These are phyloP conservation scores for Neonectria magnoliae DNA, from an alignment of 2,329 filamentous ascomycete species.

Conservation along the genomic window DNA sequence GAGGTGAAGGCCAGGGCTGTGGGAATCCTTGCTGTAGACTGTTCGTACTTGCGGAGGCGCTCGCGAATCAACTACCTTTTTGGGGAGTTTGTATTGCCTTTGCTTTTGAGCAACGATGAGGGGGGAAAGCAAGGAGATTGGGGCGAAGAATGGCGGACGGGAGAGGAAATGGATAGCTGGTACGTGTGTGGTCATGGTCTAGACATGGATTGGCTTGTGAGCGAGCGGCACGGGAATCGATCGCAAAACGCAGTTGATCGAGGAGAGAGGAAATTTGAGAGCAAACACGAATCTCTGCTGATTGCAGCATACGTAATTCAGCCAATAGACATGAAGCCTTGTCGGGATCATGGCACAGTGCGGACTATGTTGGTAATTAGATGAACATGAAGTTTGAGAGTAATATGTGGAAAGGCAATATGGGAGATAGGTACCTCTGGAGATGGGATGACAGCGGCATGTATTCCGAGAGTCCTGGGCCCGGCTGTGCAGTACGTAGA, in stretches of 20 bases:
- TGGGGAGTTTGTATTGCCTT: slow-evolving; percentile 7
- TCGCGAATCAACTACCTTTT: neutral
- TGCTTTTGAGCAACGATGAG: neutral
- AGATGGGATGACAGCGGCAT: slow-evolving; percentile 38
- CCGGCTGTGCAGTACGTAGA: neutral
- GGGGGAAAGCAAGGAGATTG: neutral
- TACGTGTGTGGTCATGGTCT: neutral
- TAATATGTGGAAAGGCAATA: neutral
- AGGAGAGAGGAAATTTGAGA: neutral
- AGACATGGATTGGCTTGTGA: neutral
- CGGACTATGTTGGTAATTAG: neutral
- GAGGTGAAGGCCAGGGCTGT: neutral
- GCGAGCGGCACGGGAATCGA: neutral
- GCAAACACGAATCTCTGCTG: neutral
- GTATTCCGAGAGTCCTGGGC: slow-evolving; percentile 9
- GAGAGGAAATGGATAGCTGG: neutral
- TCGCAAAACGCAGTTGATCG: neutral
- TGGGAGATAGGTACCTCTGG: neutral
- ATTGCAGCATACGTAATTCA: neutral
- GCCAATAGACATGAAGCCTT: neutral
- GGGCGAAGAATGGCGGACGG: neutral
- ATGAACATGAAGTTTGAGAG: neutral
- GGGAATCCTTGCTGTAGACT: neutral
- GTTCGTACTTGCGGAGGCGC: neutral
- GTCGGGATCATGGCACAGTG: neutral